Evolutionary conservation across 352 stramenopile genomes (phyloP).

Genomic region (Saprolegnia parasitica): DNA sequence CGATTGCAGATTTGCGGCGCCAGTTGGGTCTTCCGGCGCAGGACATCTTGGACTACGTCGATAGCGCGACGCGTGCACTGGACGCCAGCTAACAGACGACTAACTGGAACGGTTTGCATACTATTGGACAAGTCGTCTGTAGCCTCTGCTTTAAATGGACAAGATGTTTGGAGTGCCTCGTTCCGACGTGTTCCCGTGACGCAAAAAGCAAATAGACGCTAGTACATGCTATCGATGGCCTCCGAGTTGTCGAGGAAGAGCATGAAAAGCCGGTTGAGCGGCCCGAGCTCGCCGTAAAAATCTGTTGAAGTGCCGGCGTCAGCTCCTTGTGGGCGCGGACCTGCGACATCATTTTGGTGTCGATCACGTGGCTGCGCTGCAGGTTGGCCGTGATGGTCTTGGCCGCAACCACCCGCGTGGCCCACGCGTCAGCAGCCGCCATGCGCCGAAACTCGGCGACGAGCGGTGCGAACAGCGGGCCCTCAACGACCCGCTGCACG

Average conservation of each 20-base stretch:
- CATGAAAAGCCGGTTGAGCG: constrained; percentile 3
- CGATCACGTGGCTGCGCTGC: not conserved
- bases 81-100: too few relatives aligned
- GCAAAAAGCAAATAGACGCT: too few relatives aligned
- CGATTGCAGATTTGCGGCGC: too few relatives aligned
- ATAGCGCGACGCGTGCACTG: too few relatives aligned
- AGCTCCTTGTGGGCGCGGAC: not conserved
- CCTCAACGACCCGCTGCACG: not conserved
- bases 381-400: not conserved
- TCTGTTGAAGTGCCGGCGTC: not conserved
- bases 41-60: too few relatives aligned
- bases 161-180: too few relatives aligned
- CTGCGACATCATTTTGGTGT: constrained; percentile 15
- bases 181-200: too few relatives aligned
- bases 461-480: not conserved
- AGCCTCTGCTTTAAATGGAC: too few relatives aligned
- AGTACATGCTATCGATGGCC: constrained; percentile 1
- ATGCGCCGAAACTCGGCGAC: not conserved
- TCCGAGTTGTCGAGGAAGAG: constrained; percentile 5
- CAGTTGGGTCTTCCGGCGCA: too few relatives aligned
- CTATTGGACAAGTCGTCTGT: too few relatives aligned
- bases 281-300: not conserved
- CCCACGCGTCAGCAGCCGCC: not conserved
- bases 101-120: too few relatives aligned
- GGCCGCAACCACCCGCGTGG: not conserved